Conservation (phyloP, 768 basidiomycete genomes). For the Coprinopsis strossmayeri region DNA sequence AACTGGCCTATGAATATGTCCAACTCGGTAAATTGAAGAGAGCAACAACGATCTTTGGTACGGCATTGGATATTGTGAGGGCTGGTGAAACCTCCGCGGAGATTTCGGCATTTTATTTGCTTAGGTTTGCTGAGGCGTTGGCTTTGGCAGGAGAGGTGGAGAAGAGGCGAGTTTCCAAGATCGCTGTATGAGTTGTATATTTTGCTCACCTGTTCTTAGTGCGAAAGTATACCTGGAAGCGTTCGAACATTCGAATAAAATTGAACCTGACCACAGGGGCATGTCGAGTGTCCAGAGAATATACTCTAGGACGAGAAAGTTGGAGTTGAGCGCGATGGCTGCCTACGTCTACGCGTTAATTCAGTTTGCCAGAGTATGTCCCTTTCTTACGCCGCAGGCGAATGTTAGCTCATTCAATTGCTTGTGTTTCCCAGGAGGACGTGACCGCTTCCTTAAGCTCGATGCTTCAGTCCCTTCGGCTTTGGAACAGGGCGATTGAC, state of each 20-base stretch:
- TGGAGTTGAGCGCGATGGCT: constrained; percentile 72
- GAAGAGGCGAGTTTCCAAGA: constrained; percentile 40
- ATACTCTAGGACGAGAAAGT: constrained; percentile 43
- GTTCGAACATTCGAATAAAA: constrained; percentile 32
- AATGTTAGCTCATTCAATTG: constrained; percentile 2
- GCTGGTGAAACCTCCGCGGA: constrained; percentile 43
- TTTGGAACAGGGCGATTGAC: constrained; percentile 79
- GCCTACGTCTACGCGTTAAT: constrained; percentile 63
- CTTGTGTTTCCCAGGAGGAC: constrained; percentile 47
- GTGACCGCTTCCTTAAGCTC: constrained; percentile 47
- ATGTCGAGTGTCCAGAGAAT: constrained; percentile 52
- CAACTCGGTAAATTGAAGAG: constrained; percentile 68
- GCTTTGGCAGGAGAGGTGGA: constrained; percentile 52
- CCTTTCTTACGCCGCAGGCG: constrained; percentile 7
- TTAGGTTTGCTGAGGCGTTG: constrained; percentile 63
- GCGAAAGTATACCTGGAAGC: constrained; percentile 58
- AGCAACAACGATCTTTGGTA: constrained; percentile 60
- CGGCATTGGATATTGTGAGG: constrained; percentile 40
- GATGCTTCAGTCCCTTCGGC: constrained; percentile 62
- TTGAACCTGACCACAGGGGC: constrained; percentile 39
- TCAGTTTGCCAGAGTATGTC: constrained; percentile 50
- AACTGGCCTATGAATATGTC: constrained; percentile 75
- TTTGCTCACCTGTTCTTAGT: constrained; percentile 29
- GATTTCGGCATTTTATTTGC: constrained; percentile 44
- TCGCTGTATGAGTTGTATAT: too few relatives aligned